Base-by-base conservation (phyloP, 2,329 filamentous ascomycete genomes). In the Alternaria metachromatica region DNA sequence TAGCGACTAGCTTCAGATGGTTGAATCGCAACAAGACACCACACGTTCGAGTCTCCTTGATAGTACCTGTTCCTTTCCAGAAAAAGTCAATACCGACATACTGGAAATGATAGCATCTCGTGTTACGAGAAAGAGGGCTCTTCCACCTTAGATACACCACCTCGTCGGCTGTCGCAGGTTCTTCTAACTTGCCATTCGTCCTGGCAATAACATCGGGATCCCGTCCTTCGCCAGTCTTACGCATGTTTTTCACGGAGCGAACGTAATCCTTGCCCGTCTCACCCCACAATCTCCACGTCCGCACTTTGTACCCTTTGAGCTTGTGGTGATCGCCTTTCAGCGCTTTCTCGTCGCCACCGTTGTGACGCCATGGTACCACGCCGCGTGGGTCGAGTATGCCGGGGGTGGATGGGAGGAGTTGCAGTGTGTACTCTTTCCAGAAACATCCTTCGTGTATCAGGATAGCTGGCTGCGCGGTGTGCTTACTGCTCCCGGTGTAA, bases 51-150 rank as follows among this genome's bases (percentile, higher is more conserved):
- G 55, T 45, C 53, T 76, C 73, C 23, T 64, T 67, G 11, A 76
- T 72, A 5, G 70, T 74, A 15, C 70, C 66, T 4, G 78, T 79
- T 6, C 76, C 76, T 55, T 78, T 79, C 78, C 77, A 80, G 55
- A 66, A 72, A 56, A 79, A 80, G 13, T 78, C 73, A 5, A 79
- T 58, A 8, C 66, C 72, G 1, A 7, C 37, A 54, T 72, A 78
- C 0, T 51, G 43, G 51, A 80, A 80, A 7, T 71, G 62, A 51
- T 80, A 78, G 9, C 63, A 49, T 28, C 77, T 68, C n/a, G 77
- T 74, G 12, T 71, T 56, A 2, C 55, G 58, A 3, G 74, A 73
- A 7, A 79, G 66, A 6, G 77, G 73, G 1, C 56, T 66, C 9
- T 60, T 63, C 76, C 75, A 78, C 2, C 63, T 64, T 13, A 78